Percentiles rank a stretch among this genome's conserved stretches.
These are phyloP conservation scores for Gracilariopsis chorda DNA, from an alignment of 23 red algal species.

Conservation along the genomic window DNA sequence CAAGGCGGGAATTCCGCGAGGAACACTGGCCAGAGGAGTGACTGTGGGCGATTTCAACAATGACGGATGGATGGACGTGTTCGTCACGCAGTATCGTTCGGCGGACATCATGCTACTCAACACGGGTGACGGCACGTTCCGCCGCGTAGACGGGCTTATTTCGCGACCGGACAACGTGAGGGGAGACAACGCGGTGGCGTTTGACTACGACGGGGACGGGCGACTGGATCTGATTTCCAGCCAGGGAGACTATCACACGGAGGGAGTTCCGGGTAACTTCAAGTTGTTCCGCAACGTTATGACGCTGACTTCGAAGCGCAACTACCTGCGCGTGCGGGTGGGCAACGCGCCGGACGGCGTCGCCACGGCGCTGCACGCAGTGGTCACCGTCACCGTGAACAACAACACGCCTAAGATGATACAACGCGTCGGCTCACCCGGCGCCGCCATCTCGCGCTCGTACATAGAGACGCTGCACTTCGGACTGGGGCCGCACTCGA, in stretches of 20 bases:
- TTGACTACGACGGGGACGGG: constrained; percentile 66
- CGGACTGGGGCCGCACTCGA: constrained; percentile 29
- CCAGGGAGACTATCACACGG: constrained; percentile 17
- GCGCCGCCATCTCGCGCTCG: constrained; percentile 16
- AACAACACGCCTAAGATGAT: background rate
- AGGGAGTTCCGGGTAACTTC: constrained; percentile 1
- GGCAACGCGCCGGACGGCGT: constrained; percentile 34
- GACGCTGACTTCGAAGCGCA: background rate
- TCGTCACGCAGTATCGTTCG: constrained; percentile 13
- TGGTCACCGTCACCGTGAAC: constrained; percentile 13
- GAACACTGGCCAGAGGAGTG: constrained; percentile 27
- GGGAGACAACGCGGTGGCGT: constrained; percentile 47
- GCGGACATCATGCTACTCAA: constrained; percentile 56
- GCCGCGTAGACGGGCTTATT: background rate
- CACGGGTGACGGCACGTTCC: constrained; percentile 48
- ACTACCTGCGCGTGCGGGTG: constrained; percentile 39
- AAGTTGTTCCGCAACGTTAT: constrained; percentile 11
- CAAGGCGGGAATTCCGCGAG: constrained; percentile 33
- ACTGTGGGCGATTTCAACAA: constrained; percentile 78
- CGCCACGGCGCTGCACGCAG: constrained; percentile 47
- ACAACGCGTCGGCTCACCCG: constrained; percentile 43
- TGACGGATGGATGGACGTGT: constrained; percentile 58
- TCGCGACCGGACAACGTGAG: background rate
- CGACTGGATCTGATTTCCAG: constrained; percentile 40
- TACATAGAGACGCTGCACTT: constrained; percentile 64